A percentile compares a stretch with the other conserved stretches of the same genome.
phyloP scores from a whole-genome alignment of 2,329 filamentous ascomycete species.

The Cytospora leucostoma region DNA sequence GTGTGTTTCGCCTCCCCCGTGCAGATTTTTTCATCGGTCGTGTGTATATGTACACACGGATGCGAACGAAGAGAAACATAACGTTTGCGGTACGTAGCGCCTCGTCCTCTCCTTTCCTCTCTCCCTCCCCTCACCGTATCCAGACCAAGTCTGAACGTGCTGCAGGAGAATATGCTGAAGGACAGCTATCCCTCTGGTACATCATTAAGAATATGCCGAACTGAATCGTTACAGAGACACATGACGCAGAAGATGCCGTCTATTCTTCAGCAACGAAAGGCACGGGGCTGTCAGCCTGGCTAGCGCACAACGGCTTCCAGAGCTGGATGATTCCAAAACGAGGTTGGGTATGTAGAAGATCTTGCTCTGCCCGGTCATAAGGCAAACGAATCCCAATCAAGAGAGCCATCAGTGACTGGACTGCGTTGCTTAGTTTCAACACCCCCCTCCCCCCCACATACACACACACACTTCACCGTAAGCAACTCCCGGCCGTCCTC shows the following conservation, averaged over 20 bases:
- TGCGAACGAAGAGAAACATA: background rate
- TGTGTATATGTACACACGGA: conserved; percentile 6
- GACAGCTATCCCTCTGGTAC: background rate
- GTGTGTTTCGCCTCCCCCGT: conserved; percentile 17
- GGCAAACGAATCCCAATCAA: background rate
- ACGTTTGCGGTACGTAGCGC: conserved; percentile 1
- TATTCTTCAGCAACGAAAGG: background rate
- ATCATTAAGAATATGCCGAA: background rate
- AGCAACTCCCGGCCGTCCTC: conserved; percentile 15
- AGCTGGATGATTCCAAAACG: background rate
- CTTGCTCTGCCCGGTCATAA: background rate
- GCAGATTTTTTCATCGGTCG: background rate
- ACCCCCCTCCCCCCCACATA: background rate
- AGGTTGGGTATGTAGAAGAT: background rate
- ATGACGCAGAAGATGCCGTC: background rate
- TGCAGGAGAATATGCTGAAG: background rate
- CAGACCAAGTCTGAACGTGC: background rate
- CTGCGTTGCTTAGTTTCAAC: background rate
- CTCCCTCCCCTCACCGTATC: background rate
- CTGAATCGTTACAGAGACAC: background rate
- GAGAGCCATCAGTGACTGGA: background rate
- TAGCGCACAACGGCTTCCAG: background rate
- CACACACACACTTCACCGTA: background rate
- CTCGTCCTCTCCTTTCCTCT: background rate
- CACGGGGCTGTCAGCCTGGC: background rate